Percentiles rank a stretch among this genome's conserved stretches.
phyloP scores from a whole-genome alignment of 345 rosid genomes.

The Eucalyptus decipiens region DNA sequence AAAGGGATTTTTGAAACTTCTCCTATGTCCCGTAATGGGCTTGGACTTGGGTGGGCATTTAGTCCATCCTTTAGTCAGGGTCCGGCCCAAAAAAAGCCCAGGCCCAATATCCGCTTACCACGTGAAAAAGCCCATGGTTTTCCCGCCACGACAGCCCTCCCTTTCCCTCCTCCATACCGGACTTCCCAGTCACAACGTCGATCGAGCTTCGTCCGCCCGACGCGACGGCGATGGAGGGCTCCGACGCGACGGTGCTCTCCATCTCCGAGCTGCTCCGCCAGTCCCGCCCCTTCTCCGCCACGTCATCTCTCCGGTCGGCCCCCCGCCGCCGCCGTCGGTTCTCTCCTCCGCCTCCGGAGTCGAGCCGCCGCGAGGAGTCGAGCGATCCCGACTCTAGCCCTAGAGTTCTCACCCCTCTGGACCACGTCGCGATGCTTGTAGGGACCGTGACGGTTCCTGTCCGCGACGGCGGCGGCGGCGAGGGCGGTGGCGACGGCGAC shows the following conservation, averaged over 20 bases:
- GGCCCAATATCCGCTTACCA: not conserved
- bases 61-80: not conserved
- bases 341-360: not conserved
- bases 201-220: not conserved
- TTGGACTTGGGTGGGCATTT: not conserved
- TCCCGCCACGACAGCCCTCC: not conserved
- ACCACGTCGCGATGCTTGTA: conserved; percentile 25
- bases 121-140: not conserved
- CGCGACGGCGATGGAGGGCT: not conserved
- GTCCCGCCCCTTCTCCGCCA: conserved; percentile 37
- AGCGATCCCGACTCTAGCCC: not conserved
- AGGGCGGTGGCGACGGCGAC: not conserved
- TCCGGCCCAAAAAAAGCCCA: not conserved
- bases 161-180: not conserved
- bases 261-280: conserved; percentile 36
- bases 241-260: not conserved
- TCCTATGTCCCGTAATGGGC: not conserved
- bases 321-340: not conserved
- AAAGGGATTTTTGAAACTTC: not conserved
- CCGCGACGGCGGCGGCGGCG: not conserved
- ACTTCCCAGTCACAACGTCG: not conserved
- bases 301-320: conserved; percentile 27
- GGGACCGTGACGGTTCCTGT: conserved; percentile 54
- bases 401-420: conserved; percentile 30
- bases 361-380: not conserved